Base-by-base conservation (phyloP, 192 early-diverging fungal genomes). In the Podila clonocystis region DNA sequence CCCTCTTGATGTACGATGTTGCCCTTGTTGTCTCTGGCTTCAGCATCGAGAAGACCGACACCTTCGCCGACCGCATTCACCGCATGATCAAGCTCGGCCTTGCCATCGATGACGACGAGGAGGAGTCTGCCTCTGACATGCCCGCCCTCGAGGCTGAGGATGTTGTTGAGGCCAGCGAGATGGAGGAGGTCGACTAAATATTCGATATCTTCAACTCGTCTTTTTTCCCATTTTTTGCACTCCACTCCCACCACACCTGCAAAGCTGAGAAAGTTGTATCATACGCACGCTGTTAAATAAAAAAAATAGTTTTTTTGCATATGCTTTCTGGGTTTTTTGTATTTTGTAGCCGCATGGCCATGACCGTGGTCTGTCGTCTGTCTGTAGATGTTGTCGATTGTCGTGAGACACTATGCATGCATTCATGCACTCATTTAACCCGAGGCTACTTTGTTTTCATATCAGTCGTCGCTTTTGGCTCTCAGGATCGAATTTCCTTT, bases 41-140 rank as follows among this genome's bases (percentile, higher is more conserved):
- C 94, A 88, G 89, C 58, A 93, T 99, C 45, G 97, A 99, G 79
- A 96, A 99, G 85, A 96, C 97, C 58, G 90, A 93, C 71, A 90
- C 89, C 78, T 99, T 99, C 74, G 91, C 95, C 62, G 87, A 85
- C 83, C 96, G 97, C 87, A 99, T 99, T 87, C 95, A 97, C 94
- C 92, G 96, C 85, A 99, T 99, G 97, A 93, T 99, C 87, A 96
- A 96, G 90, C 94, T 99, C 52, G 97, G 97, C 84, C 94, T 99
- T 62, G 90, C 91, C 86, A 94, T 99, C 69, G 96, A 98, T 86
- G 95, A 95, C 64, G 96, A 96, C 50, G 87, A 89, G 72, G 85
- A 86, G 77, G 76, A 79, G 76, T 19, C 70, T 58, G 41, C 64
- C 55, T 79, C 76, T 55, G 76, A 79, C 76, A 79, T 79, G 70